Base-by-base conservation (phyloP, 2,329 filamentous ascomycete genomes). In the Penicillium glabrum region DNA sequence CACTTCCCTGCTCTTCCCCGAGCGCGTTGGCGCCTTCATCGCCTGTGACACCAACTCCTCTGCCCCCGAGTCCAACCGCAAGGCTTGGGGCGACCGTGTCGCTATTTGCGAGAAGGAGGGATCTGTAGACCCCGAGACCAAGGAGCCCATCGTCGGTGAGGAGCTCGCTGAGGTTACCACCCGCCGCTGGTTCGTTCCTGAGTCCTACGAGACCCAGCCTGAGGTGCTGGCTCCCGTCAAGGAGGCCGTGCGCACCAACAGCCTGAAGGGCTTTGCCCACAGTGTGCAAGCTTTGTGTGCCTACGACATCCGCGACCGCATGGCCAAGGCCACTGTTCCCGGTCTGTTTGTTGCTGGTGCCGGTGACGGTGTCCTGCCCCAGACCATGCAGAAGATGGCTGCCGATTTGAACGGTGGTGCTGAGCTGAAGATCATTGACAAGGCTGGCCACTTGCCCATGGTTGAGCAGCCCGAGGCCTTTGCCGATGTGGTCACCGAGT, bases 371-470 rank as follows among this genome's bases (percentile, higher is more conserved):
- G 88, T 89, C 1, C 69, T 96, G 52, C 89, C 90, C 0, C 86
- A 87, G 77, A 89, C 88, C 4, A 96, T 96, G 90, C 86, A 88
- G 53, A 86, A 86, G 14, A 91, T 93, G 82, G 85, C 81, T 53
- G 80, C 74, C 0, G 70, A 77, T 19, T 71, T 91, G 43, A 87
- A 88, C 10, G 70, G 73, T 0, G 84, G 82, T 0, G 82, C 82
- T 0, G 80, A 84, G 57, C 81, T 92, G 62, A 85, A 82, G 69
- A 73, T 89, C 56, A 83, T 96, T 10, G 83, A 89, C 0, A 77
- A 82, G 9, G 86, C 90, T 0, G 91, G 91, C 0, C 91, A 96
- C 77, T 74, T 96, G 67, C 91, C 91, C 0, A 96, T 96, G 90
- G 86, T 86, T 47, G 91, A 96, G 75, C 83, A 85, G 62, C 87